phyloP scores from a whole-genome alignment of 768 basidiomycete genomes.

The Auricularia cornea region DNA sequence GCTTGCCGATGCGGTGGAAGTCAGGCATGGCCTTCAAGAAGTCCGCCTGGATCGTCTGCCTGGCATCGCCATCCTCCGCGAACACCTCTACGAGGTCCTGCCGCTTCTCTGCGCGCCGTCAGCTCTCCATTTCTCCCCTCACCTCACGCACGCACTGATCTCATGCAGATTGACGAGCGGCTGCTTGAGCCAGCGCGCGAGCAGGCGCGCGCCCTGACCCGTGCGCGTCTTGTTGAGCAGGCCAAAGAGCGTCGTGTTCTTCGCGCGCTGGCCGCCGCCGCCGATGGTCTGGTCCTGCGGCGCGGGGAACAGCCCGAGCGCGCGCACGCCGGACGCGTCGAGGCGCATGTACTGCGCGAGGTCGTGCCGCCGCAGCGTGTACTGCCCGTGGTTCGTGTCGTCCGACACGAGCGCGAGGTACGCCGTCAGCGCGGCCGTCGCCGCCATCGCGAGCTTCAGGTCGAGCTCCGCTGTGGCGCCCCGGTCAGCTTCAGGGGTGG shows the following conservation, averaged over 20 bases:
- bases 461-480: slow-evolving; percentile 56
- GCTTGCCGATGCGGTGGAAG: slow-evolving; percentile 82
- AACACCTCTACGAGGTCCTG: slow-evolving; percentile 86
- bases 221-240: slow-evolving; percentile 95
- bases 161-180: slow-evolving; percentile 90
- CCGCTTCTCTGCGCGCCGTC: slow-evolving; percentile 51
- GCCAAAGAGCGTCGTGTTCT: slow-evolving; percentile 82
- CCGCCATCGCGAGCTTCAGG: slow-evolving; percentile 67
- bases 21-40: slow-evolving; percentile 90
- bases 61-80: slow-evolving; percentile 64
- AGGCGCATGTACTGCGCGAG: slow-evolving; percentile 91
- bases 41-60: slow-evolving; percentile 72
- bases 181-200: slow-evolving; percentile 93
- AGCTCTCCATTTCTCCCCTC: background rate
- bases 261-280: slow-evolving; percentile 22
- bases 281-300: slow-evolving; percentile 40
- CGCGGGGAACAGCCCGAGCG: slow-evolving; percentile 75
- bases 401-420: slow-evolving; percentile 79
- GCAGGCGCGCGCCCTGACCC: slow-evolving; percentile 78
- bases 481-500: slow-evolving; percentile 43
- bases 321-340: slow-evolving; percentile 89
- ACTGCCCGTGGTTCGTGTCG: slow-evolving; percentile 69
- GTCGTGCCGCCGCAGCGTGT: slow-evolving; percentile 78
- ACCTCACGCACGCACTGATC: slow-evolving; percentile 52
- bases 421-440: slow-evolving; percentile 70